A percentile compares a stretch with the other conserved stretches of the same genome.
Conservation (phyloP, 2,329 filamentous ascomycete species). For the Nemania diffusa region DNA sequence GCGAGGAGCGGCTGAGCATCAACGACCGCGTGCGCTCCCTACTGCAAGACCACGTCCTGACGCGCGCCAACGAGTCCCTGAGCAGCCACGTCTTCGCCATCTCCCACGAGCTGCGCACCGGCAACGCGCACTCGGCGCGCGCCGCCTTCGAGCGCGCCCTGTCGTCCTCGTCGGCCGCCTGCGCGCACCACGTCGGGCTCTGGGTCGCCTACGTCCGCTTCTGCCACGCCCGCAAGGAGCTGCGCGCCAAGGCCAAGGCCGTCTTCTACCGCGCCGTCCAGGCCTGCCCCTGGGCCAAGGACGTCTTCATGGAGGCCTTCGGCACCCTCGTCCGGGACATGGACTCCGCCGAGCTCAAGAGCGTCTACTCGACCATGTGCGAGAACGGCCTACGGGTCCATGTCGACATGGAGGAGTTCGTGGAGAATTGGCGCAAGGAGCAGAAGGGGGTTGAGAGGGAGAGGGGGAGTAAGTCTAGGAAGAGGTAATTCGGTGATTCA, state of each 20-base stretch:
- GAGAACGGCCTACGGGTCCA: slow-evolving; percentile 62
- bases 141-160: slow-evolving; percentile 65
- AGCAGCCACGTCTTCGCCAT: slow-evolving; percentile 62
- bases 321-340: slow-evolving; percentile 56
- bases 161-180: slow-evolving; percentile 51
- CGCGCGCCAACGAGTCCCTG: slow-evolving; percentile 54
- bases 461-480: slow-evolving; percentile 21
- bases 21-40: slow-evolving; percentile 80
- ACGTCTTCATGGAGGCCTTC: slow-evolving; percentile 65
- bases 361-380: slow-evolving; percentile 59
- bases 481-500: background rate
- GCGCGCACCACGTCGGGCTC: slow-evolving; percentile 55
- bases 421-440: slow-evolving; percentile 50
- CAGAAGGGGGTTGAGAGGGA: slow-evolving; percentile 35
- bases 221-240: slow-evolving; percentile 48
- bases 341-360: slow-evolving; percentile 60
- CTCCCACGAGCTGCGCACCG: slow-evolving; percentile 59
- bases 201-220: slow-evolving; percentile 65
- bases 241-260: slow-evolving; percentile 44
- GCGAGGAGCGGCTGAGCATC: slow-evolving; percentile 76
- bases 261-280: slow-evolving; percentile 52
- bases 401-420: slow-evolving; percentile 62
- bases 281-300: slow-evolving; percentile 55
- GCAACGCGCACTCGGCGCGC: slow-evolving; percentile 61
- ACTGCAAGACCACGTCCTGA: slow-evolving; percentile 64